phyloP scores from a whole-genome alignment of 2,329 filamentous ascomycete species.

The Colletotrichum brevisporum region DNA sequence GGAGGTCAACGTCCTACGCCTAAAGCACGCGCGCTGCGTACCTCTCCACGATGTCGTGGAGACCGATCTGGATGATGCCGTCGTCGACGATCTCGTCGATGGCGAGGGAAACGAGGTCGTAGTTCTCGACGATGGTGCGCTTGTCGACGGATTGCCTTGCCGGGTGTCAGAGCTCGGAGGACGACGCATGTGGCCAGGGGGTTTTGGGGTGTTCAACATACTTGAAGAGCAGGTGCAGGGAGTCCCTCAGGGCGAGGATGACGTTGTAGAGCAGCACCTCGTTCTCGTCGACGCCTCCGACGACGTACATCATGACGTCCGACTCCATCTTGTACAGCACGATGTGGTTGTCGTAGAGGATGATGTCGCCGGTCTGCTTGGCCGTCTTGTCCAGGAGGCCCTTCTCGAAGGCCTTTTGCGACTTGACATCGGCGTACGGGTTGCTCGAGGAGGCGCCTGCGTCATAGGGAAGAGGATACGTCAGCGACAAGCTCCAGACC shows the following conservation, averaged over 20 bases:
- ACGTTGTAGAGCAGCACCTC: conserved; percentile 97
- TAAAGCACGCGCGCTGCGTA: no score
- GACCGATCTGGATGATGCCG: conserved; percentile 94
- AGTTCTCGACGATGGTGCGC: conserved; percentile 98
- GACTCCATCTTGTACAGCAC: conserved; percentile 98
- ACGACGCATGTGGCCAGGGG: not conserved
- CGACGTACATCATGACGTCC: conserved; percentile 96
- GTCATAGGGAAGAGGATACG: not conserved
- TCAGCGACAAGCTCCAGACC: conserved; percentile 20
- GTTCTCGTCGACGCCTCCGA: conserved; percentile 93
- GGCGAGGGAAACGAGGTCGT: conserved; percentile 88
- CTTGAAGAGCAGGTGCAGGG: conserved; percentile 93
- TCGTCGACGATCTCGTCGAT: conserved; percentile 97
- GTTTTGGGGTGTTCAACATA: conserved; percentile 57
- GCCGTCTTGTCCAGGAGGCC: conserved; percentile 94
- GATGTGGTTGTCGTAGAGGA: conserved; percentile 96
- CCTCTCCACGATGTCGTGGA: no score
- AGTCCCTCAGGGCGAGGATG: conserved; percentile 90
- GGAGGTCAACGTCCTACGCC: conserved; percentile 91
- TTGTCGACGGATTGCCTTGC: conserved; percentile 95
- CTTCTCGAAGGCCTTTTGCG: conserved; percentile 97
- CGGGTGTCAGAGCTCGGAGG: conserved; percentile 5
- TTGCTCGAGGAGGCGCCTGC: conserved; percentile 62
- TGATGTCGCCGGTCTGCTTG: conserved; percentile 95
- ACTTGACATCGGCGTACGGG: conserved; percentile 90